Base-by-base conservation (phyloP, 1,284 basidiomycete genomes). In the Moniliella sp. region DNA sequence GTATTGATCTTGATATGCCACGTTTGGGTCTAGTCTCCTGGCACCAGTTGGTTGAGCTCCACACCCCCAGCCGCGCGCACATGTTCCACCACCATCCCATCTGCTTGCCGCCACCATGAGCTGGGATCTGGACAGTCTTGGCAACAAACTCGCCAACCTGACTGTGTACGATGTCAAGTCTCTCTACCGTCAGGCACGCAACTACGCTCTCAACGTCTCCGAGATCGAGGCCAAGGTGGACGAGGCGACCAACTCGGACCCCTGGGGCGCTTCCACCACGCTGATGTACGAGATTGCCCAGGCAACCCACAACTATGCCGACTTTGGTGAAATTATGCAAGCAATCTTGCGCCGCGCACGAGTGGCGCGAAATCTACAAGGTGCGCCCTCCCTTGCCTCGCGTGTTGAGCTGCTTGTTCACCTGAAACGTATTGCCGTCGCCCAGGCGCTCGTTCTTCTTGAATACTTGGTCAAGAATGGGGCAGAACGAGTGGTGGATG, bases 341-440 rank as follows among this genome's bases (percentile, higher is more conserved):
- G 77, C 75, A 54, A 93, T 94, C 50, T 97, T 93, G 63, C 70
- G 76, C 3, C 73, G 80, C 15, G 0, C 69, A 78, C 17, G 83
- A 99, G 60, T 99, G 88, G 88, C 70, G 88, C 25, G 84, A 97
- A 64, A 97, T 99, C 43, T 99, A 99, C 72, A 99, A 99, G 69
- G n/a, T n/a, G n/a, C n/a, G n/a, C n/a, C n/a, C n/a, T n/a, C n/a
- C n/a, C n/a, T n/a, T n/a, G n/a, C n/a, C n/a, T n/a, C n/a, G n/a
- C n/a, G n/a, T n/a, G n/a, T n/a, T n/a, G n/a, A n/a, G n/a, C n/a
- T n/a, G n/a, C n/a, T n/a, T n/a, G n/a, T n/a, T n/a, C n/a, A n/a
- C n/a, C n/a, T n/a, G n/a, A n/a, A n/a, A n/a, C n/a, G n/a, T n/a
- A n/a, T n/a, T n/a, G n/a, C n/a, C n/a, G n/a, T n/a, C n/a, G n/a